Conservation (phyloP, 2,329 filamentous ascomycete genomes). For the Ambrosiella cleistominuta region DNA sequence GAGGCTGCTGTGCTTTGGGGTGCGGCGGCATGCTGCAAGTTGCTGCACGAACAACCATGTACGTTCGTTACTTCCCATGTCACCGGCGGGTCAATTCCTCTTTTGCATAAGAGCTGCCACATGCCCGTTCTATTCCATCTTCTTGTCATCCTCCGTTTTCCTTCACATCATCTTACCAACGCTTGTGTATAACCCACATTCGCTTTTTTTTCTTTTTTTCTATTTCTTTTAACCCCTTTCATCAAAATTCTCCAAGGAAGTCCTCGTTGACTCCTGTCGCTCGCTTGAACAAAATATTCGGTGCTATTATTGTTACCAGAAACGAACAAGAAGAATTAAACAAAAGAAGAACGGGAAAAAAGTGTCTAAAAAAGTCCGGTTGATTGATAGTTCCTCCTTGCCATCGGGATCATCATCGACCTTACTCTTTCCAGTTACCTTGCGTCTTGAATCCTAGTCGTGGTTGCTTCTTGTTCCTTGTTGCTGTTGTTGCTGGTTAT, state of each 20-base stretch:
- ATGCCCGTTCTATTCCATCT: slow-evolving; percentile 14
- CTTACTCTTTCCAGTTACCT: not conserved
- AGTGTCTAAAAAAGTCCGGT: not conserved
- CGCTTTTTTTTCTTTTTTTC: slow-evolving; percentile 19
- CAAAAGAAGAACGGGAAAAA: not conserved
- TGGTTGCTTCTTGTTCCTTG: not conserved
- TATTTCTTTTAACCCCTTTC: slow-evolving; percentile 25
- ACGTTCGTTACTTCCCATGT: not conserved
- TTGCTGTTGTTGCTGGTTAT: not conserved
- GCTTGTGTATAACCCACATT: slow-evolving; percentile 4
- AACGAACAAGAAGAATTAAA: not conserved
- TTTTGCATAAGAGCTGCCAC: slow-evolving; percentile 8
- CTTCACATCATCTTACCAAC: slow-evolving; percentile 11
- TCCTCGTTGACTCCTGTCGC: slow-evolving; percentile 60
- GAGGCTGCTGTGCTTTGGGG: not conserved
- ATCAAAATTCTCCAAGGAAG: slow-evolving; percentile 33
- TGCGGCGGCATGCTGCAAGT: not conserved
- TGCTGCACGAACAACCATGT: not conserved
- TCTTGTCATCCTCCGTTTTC: slow-evolving; percentile 15
- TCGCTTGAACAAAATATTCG: slow-evolving; percentile 35
- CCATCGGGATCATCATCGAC: not conserved
- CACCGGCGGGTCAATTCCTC: not conserved
- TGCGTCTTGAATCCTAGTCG: not conserved
- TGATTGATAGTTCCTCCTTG: not conserved
- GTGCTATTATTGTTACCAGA: not conserved